Percentiles rank a stretch among this genome's conserved stretches.
phyloP scores from a whole-genome alignment of 352 stramenopile species.

The Pythium aristosporum region DNA sequence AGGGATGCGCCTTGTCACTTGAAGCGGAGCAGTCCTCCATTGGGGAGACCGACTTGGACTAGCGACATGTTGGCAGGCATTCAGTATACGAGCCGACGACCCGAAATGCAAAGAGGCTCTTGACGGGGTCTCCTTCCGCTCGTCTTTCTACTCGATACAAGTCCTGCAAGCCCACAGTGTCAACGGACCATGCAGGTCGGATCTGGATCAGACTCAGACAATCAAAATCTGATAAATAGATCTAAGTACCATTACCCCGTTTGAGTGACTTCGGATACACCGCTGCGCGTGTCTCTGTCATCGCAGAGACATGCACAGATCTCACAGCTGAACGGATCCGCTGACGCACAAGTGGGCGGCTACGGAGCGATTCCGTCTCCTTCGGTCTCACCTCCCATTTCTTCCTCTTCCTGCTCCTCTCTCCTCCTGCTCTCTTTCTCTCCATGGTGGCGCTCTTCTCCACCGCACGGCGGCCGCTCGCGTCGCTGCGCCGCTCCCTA shows the following conservation, averaged over 20 bases:
- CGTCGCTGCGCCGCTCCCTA: slow-evolving; percentile 20
- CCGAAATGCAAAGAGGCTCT: too few relatives aligned
- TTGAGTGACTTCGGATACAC: neutral
- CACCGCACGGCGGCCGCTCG: neutral
- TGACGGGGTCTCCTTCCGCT: too few relatives aligned
- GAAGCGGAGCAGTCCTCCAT: too few relatives aligned
- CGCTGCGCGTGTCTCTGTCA: neutral
- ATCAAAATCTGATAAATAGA: neutral
- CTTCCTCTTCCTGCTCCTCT: too few relatives aligned
- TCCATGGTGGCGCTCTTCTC: slow-evolving; percentile 1
- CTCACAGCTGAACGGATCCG: too few relatives aligned
- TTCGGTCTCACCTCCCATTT: neutral
- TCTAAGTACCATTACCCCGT: neutral
- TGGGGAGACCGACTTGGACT: too few relatives aligned
- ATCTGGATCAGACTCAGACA: neutral
- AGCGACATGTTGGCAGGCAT: too few relatives aligned
- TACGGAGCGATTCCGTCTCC: neutral
- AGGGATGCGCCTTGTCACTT: too few relatives aligned
- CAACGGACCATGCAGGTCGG: neutral
- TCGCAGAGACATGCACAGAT: slow-evolving; percentile 2
- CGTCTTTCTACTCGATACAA: too few relatives aligned
- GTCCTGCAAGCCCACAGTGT: too few relatives aligned
- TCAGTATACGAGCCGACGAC: too few relatives aligned
- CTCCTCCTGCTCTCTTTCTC: neutral
- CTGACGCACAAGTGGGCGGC: neutral